These are phyloP conservation scores for Fusarium nematophilum DNA, from an alignment of 2,329 filamentous ascomycete species.

Conservation along the genomic window DNA sequence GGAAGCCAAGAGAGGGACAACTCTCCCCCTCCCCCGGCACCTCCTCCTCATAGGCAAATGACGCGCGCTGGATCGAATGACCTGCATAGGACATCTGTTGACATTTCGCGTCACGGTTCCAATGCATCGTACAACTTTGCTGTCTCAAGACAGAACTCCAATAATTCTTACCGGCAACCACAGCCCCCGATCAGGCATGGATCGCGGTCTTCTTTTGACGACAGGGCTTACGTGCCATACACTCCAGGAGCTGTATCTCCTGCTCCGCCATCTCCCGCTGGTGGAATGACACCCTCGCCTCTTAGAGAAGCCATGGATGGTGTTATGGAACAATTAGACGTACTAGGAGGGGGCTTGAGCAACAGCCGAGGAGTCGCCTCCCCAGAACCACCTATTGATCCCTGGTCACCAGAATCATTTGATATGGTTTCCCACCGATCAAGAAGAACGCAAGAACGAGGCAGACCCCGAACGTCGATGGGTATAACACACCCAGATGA, in stretches of 20 bases:
- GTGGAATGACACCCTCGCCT: constrained; percentile 85
- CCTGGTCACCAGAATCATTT: constrained; percentile 94
- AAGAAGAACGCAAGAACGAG: constrained; percentile 41
- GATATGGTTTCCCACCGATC: constrained; percentile 59
- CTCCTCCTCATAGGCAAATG: constrained; percentile 83
- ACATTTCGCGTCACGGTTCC: constrained; percentile 50
- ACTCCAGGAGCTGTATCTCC: constrained; percentile 72
- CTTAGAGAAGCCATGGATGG: constrained; percentile 96
- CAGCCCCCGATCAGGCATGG: constrained; percentile 36
- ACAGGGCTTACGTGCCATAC: constrained; percentile 49
- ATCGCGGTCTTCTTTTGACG: constrained; percentile 46
- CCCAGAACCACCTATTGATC: constrained; percentile 70
- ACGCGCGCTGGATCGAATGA: constrained; percentile 51
- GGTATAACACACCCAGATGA: constrained; percentile 73
- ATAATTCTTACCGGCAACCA: constrained; percentile 49
- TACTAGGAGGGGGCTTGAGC: constrained; percentile 67
- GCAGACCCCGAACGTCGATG: constrained; percentile 76
- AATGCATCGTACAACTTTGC: constrained; percentile 49
- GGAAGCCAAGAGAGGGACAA: constrained; percentile 54
- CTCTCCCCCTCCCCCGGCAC: constrained; percentile 82
- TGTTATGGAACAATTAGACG: constrained; percentile 93
- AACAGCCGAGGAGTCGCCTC: constrained; percentile 67
- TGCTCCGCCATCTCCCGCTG: constrained; percentile 73
- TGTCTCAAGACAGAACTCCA: constrained; percentile 53
- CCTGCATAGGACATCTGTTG: constrained; percentile 49